A percentile compares a stretch with the other conserved stretches of the same genome.
Evolutionary conservation across 2,329 filamentous ascomycete species (phyloP).

Genomic region (Penicillium sp.): DNA sequence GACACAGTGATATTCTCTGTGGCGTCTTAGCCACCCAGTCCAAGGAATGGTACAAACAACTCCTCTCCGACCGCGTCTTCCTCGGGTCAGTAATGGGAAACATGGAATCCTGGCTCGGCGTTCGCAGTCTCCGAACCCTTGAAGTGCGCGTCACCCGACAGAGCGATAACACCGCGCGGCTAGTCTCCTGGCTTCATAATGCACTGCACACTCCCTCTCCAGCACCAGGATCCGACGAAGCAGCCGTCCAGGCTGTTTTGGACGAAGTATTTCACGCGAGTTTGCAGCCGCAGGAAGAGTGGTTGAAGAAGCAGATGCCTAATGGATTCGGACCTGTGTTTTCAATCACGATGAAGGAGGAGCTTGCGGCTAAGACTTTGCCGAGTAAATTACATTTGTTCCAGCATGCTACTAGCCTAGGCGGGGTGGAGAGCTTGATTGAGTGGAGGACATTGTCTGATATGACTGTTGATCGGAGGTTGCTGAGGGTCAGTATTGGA

Average conservation of each 20-base stretch:
- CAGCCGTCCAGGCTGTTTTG: slow-evolving; percentile 55
- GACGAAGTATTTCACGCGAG: slow-evolving; percentile 71
- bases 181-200: slow-evolving; percentile 70
- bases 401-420: slow-evolving; percentile 90
- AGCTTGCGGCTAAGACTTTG: slow-evolving; percentile 62
- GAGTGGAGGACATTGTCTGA: slow-evolving; percentile 96
- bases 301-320: slow-evolving; percentile 87
- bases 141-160: slow-evolving; percentile 79
- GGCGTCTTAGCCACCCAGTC: slow-evolving; percentile 70
- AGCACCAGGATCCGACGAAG: slow-evolving; percentile 40
- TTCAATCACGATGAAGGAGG: slow-evolving; percentile 63
- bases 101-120: slow-evolving; percentile 87
- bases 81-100: slow-evolving; percentile 84
- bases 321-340: slow-evolving; percentile 89
- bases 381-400: slow-evolving; percentile 80
- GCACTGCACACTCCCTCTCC: slow-evolving; percentile 45
- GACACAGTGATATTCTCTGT: slow-evolving; percentile 89
- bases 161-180: slow-evolving; percentile 63
- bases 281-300: slow-evolving; percentile 66
- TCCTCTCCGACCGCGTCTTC: slow-evolving; percentile 69
- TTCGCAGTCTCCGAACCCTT: slow-evolving; percentile 80
- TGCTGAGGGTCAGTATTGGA: slow-evolving; percentile 81
- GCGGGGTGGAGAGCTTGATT: slow-evolving; percentile 91
- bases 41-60: slow-evolving; percentile 56
- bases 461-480: slow-evolving; percentile 62